Evolutionary conservation across 768 basidiomycete species (phyloP).

Genomic region (Mycena vulgaris): DNA sequence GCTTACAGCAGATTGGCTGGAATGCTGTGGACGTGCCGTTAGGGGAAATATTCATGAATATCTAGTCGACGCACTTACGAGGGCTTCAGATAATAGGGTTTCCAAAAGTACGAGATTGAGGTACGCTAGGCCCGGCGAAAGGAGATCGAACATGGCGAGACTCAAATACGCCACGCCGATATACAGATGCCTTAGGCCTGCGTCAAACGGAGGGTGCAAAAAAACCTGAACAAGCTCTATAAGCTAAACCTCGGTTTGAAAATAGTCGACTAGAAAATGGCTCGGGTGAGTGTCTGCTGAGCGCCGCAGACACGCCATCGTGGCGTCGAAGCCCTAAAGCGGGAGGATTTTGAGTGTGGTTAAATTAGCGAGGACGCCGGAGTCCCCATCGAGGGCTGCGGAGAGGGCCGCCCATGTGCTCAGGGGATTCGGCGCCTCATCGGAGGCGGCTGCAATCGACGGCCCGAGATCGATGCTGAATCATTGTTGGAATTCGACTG

Average conservation of each 20-base stretch:
- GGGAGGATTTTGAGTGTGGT: conserved; percentile 27
- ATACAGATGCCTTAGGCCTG: conserved; percentile 40
- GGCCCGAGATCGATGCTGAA: conserved; percentile 23
- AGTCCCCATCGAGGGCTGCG: neutral
- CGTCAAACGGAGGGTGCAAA: conserved; percentile 38
- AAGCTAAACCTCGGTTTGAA: conserved; percentile 43
- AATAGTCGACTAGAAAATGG: conserved; percentile 44
- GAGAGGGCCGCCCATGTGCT: conserved; percentile 34
- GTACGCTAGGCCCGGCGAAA: conserved; percentile 27
- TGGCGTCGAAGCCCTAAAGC: conserved; percentile 39
- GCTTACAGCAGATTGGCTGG: neutral
- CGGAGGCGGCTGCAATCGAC: conserved; percentile 11
- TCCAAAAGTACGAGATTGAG: conserved; percentile 23
- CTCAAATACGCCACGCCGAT: conserved; percentile 42
- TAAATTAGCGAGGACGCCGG: neutral
- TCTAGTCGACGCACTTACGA: conserved; percentile 5
- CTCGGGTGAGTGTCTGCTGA: conserved; percentile 44
- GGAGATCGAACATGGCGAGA: conserved; percentile 23
- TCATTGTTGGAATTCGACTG: conserved; percentile 11
- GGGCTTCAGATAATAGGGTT: neutral
- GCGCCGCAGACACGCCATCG: conserved; percentile 44
- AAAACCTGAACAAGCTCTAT: conserved; percentile 43
- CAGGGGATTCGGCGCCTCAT: neutral
- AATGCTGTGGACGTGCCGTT: neutral
- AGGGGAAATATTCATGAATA: too few relatives aligned